Evolutionary conservation across 1,284 basidiomycete species (phyloP), one percentile per base, ranked within the genome.

Genomic region (Coriolopsis trogii): DNA sequence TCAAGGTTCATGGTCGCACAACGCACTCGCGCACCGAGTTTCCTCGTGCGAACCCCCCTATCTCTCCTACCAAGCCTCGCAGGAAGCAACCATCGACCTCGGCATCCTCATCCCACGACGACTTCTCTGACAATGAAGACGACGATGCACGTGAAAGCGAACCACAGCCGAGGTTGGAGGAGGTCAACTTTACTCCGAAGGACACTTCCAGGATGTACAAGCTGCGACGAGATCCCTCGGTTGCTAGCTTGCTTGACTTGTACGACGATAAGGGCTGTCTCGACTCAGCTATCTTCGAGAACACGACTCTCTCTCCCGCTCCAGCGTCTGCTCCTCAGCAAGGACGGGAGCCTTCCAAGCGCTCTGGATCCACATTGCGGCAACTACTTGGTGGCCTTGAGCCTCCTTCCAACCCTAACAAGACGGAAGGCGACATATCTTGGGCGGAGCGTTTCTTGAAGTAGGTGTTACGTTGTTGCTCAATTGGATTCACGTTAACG

Each of bases 361-460:
- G 83, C 10, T 83, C 74, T 51, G 85, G 85, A 4, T 89, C 87
- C 4, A 91, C 89, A 9, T 67, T 91, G 50, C 80, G 85, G 3
- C 81, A 89, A 61, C 70, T 91, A 2, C 73, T 91, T 24, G 85
- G 85, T 4, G 76, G 76, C 41, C 73, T 82, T 0, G 72, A 75
- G 16, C 70, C 80, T 4, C 70, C 71, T 15, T 49, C 64, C 29
- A 66, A 63, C 20, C 68, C 72, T 24, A 65, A 66, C 18, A 74
- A 69, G 48, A 68, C 65, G 3, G 85, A 88, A 63, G 83, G 85
- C 9, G 88, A 90, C 60, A 87, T 91, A 46, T 89, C 86, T 3
- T 91, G 88, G 88, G 88, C 88, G 10, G 88, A 91, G 69, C 77
- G 78, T 29, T 84, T 80, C 66, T 72, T 91, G 50, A 79, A 76